These are phyloP conservation scores for Albophoma yamanashiensis DNA, from an alignment of 2,329 filamentous ascomycete species.

Conservation along the genomic window DNA sequence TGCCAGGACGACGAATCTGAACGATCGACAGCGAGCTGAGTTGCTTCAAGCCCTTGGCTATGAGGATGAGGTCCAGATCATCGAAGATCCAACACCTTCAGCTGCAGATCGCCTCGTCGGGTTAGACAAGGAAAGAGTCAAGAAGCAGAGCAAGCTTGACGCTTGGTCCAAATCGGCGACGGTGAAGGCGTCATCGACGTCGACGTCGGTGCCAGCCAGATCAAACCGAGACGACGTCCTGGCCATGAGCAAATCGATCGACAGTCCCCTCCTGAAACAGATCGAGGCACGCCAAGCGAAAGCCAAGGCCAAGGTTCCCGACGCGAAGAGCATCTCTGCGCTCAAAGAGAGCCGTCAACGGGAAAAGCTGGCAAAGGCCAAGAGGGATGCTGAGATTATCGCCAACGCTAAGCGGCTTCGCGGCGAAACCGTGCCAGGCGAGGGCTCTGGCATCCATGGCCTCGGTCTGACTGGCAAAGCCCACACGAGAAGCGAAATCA, in stretches of 20 bases:
- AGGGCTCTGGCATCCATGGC: conserved; percentile 67
- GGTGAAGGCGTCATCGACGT: conserved; percentile 11
- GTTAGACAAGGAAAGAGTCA: conserved; percentile 23
- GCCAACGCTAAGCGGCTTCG: conserved; percentile 49
- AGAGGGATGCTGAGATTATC: conserved; percentile 60
- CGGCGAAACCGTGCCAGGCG: conserved; percentile 39
- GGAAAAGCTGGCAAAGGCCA: conserved; percentile 65
- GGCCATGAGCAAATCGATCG: conserved; percentile 34
- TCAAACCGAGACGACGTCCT: conserved; percentile 36
- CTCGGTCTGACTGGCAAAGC: conserved; percentile 70
- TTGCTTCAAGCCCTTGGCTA: conserved; percentile 54
- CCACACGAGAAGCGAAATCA: conserved; percentile 74
- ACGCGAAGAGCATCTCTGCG: conserved; percentile 26
- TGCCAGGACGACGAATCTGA: conserved; percentile 67
- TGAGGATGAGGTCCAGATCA: conserved; percentile 41
- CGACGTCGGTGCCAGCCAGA: conserved; percentile 14
- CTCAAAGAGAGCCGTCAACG: conserved; percentile 63
- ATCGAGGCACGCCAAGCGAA: conserved; percentile 27
- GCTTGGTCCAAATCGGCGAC: conserved; percentile 46
- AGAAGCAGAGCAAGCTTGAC: conserved; percentile 51
- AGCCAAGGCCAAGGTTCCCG: conserved; percentile 17
- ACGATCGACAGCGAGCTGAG: conserved; percentile 73
- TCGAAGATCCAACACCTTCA: conserved; percentile 22
- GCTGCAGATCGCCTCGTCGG: conserved; percentile 8
- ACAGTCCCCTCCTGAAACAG: conserved; percentile 35